Percentiles rank a stretch among this genome's conserved stretches.
These are phyloP conservation scores for Penicillium paxilli DNA, from an alignment of 495 filamentous ascomycete species.

Conservation along the genomic window DNA sequence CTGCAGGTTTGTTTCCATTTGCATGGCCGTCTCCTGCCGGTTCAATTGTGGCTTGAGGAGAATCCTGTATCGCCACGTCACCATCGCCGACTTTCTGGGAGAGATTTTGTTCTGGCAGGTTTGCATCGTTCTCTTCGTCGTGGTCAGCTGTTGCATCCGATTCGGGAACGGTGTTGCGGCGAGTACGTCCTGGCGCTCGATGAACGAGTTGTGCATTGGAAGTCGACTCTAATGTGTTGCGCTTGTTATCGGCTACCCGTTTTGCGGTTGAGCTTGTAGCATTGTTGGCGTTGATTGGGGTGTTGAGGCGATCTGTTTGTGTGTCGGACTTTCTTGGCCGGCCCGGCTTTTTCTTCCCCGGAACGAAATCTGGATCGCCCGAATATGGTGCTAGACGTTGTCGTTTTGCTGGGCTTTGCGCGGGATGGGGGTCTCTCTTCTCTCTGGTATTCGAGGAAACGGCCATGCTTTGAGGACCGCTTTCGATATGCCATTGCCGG, in stretches of 20 bases:
- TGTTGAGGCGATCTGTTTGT: slow-evolving; percentile 11
- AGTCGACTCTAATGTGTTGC: background rate
- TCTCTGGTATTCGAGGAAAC: background rate
- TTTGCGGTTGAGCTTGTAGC: slow-evolving; percentile 18
- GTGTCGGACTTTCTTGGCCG: slow-evolving; percentile 36
- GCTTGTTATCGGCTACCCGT: too few species aligned
- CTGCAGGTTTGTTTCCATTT: background rate
- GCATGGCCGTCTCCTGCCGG: background rate
- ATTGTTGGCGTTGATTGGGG: too few species aligned
- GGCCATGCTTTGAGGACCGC: slow-evolving; percentile 2
- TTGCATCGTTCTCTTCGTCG: background rate
- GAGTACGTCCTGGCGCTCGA: background rate
- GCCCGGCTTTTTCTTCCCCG: slow-evolving; percentile 22
- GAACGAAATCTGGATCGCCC: background rate
- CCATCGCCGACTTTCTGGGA: background rate
- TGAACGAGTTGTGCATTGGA: background rate
- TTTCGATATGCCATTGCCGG: slow-evolving; percentile 19
- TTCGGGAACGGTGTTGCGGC: background rate
- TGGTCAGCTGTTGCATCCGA: background rate
- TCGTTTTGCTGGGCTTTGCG: slow-evolving; percentile 32
- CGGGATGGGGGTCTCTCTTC: background rate
- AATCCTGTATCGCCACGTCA: background rate
- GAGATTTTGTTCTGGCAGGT: background rate
- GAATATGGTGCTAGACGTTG: slow-evolving; percentile 25
- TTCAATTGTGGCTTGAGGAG: background rate